Evolutionary conservation across 2,329 filamentous ascomycete genomes (phyloP).

Genomic region (Blastomyces parvus): DNA sequence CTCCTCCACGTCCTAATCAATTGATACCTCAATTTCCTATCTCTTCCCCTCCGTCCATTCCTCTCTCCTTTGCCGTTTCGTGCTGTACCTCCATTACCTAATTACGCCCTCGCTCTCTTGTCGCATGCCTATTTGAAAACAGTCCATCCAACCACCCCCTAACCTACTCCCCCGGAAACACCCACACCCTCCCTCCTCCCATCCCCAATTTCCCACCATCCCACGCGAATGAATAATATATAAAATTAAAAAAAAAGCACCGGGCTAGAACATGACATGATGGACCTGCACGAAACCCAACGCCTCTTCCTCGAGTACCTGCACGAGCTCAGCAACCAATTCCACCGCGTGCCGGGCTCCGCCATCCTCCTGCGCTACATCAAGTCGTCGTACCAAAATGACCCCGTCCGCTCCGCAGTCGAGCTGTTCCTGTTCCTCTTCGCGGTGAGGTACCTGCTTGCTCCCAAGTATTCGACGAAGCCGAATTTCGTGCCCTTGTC

Average conservation of each 20-base stretch:
- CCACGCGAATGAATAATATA: background rate
- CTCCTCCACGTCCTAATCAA: too few relatives aligned
- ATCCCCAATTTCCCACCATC: too few relatives aligned
- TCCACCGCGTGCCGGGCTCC: conserved; percentile 87
- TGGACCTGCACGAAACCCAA: conserved; percentile 50
- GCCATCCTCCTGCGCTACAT: conserved; percentile 93
- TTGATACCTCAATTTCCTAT: too few relatives aligned
- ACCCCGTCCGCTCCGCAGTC: conserved; percentile 85
- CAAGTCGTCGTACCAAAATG: conserved; percentile 93
- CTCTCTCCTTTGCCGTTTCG: too few relatives aligned
- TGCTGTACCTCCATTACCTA: too few relatives aligned
- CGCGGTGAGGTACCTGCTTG: conserved; percentile 84
- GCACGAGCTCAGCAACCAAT: conserved; percentile 51
- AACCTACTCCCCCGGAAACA: background rate
- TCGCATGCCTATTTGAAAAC: background rate
- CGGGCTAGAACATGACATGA: conserved; percentile 26
- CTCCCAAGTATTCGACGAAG: conserved; percentile 87
- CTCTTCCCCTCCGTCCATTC: too few relatives aligned
- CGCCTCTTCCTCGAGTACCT: conserved; percentile 46
- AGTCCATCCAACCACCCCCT: background rate
- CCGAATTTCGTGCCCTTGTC: conserved; percentile 81
- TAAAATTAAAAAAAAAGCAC: too few relatives aligned
- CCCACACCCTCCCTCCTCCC: background rate
- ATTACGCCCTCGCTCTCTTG: background rate
- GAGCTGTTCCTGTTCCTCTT: conserved; percentile 92